Conservation (phyloP, 169 alveolate species). For the Plasmodium inui region DNA sequence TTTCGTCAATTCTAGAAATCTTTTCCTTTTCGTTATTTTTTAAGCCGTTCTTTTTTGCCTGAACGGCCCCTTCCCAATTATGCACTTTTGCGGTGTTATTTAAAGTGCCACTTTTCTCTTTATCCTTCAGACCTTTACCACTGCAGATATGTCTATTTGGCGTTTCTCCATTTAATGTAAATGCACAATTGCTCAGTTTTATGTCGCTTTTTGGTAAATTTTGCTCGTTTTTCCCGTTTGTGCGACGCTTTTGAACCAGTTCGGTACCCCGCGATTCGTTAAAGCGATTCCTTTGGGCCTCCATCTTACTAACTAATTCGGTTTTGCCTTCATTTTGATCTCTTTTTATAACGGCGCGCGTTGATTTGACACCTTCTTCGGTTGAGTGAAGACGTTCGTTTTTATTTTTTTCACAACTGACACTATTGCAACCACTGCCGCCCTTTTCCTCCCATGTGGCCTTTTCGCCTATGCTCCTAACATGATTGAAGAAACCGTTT, state of each 20-base stretch:
- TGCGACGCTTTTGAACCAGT: background rate
- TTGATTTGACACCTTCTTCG: background rate
- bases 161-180: slow-evolving; percentile 16
- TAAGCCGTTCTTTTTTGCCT: slow-evolving; percentile 20
- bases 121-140: slow-evolving; percentile 5
- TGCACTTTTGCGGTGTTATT: slow-evolving; percentile 3
- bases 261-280: slow-evolving; percentile 3
- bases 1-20: background rate
- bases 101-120: slow-evolving; percentile 2
- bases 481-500: background rate
- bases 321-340: background rate
- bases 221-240: slow-evolving; percentile 14
- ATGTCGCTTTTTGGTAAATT: background rate
- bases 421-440: background rate
- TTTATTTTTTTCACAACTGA: slow-evolving; percentile 20
- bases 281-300: slow-evolving; percentile 15
- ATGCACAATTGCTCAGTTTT: background rate
- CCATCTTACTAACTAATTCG: background rate
- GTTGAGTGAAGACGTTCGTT: background rate
- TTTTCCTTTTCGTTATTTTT: slow-evolving; percentile 16
- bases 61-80: background rate
- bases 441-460: background rate
- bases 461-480: background rate
- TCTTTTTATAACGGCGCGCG: background rate
- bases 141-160: background rate